Base-by-base conservation (phyloP, 345 rosid species). In the Aegle marmelos region DNA sequence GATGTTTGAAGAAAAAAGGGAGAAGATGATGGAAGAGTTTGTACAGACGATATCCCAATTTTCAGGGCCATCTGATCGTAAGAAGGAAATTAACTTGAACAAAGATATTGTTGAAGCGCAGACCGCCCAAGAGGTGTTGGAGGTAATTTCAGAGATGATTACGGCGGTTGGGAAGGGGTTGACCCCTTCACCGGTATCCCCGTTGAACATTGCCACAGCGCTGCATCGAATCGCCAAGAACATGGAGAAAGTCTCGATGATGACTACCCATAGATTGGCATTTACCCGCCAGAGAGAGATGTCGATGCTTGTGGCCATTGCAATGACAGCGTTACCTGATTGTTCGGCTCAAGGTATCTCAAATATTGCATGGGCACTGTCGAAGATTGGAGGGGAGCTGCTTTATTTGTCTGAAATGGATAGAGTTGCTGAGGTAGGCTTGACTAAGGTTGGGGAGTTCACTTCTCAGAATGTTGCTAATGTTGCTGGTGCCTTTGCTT, bases 331-430 rank as follows among this genome's bases (percentile, higher is more conserved):
- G 64, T 82, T 95, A 67, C 95, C 98, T 1, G 94, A 93, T 56
- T 93, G 98, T 88, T 92, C 99, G 1, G 93, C 92, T 73, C 99
- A 93, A 87, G 99, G 99, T 31, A 79, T 95, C 78, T 93, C 99
- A 2, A 95, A 95, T 79, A 92, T 95, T 70, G 86, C 97, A 0
- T 92, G 99, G 99, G 99, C 98, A 14, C 79, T 91, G 79, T 88
- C 97, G 63, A 95, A 95, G 86, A 91, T 93, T 39, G 98, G 98
- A 2, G 96, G 97, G 36, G 99, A 95, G 67, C 85, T 90, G 56
- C 93, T 92, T 74, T 95, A 91, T 85, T 77, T 92, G 80, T 92
- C 99, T 1, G 99, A 93, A 85, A 95, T 95, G 97, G 99, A 95
- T 87, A 86, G 99, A 85, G 87, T 95, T 71, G 98, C 94, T 4